Evolutionary conservation across 139 green algal species (phyloP).

Genomic region (Chlamydomonas asymmetrica): DNA sequence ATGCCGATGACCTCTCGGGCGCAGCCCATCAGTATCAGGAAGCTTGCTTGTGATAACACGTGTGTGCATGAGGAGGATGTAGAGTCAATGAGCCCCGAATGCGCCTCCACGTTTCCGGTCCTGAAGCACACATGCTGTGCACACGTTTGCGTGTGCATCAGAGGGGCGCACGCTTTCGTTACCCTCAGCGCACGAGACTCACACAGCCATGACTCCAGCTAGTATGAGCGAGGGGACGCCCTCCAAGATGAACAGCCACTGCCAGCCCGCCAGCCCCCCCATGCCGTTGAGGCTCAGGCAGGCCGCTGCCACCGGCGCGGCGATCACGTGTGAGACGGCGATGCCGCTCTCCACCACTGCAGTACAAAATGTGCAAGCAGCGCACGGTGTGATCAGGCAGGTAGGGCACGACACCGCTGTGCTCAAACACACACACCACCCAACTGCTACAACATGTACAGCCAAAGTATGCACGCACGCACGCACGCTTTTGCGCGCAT

Average conservation of each 20-base stretch:
- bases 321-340: slow-evolving; percentile 45
- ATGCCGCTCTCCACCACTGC: slow-evolving; percentile 49
- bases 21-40: too few species aligned
- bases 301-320: slow-evolving; percentile 64
- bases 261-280: slow-evolving; percentile 67
- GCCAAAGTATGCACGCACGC: too few species aligned
- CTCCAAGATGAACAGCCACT: slow-evolving; percentile 75
- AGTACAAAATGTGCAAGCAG: background rate
- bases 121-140: background rate
- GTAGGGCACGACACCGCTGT: background rate
- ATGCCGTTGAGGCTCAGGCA: slow-evolving; percentile 68
- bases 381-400: background rate
- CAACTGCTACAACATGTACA: background rate
- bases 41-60: too few species aligned
- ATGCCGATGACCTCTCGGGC: too few species aligned
- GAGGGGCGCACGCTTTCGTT: too few species aligned
- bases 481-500: too few species aligned
- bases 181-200: background rate
- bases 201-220: slow-evolving; percentile 10
- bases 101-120: background rate
- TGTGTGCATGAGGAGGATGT: too few species aligned
- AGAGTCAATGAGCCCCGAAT: background rate
- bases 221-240: slow-evolving; percentile 37
- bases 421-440: background rate
- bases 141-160: too few species aligned